Evolutionary conservation across 2,329 filamentous ascomycete genomes (phyloP).

Genomic region (Fusarium sacchari): DNA sequence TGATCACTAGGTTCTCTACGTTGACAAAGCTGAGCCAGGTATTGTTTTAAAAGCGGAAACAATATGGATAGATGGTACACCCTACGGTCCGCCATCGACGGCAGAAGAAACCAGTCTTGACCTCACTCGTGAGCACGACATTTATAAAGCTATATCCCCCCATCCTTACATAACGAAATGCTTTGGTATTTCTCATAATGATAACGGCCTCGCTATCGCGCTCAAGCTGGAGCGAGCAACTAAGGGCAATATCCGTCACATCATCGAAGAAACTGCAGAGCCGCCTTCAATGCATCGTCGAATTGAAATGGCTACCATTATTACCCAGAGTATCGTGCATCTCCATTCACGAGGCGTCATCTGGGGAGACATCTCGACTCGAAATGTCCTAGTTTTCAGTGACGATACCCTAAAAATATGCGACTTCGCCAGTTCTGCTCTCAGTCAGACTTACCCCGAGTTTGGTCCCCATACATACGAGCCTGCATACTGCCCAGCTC

Average conservation of each 20-base stretch:
- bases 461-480: not conserved
- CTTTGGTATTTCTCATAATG: not conserved
- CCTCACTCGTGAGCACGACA: not conserved
- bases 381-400: not conserved
- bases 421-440: not conserved
- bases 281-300: not conserved
- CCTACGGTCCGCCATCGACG: not conserved
- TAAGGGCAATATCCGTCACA: not conserved
- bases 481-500: not conserved
- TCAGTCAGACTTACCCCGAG: not conserved
- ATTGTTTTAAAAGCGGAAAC: not conserved
- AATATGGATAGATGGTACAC: not conserved
- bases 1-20: not conserved
- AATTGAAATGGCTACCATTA: not conserved
- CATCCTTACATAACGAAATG: not conserved
- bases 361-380: not conserved
- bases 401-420: not conserved
- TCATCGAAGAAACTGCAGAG: not conserved
- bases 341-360: not conserved
- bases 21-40: not conserved
- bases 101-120: not conserved
- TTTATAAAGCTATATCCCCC: not conserved
- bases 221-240: not conserved
- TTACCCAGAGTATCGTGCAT: rapidly evolving
- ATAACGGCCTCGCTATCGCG: not conserved